Percentiles rank a stretch among this genome's conserved stretches.
Evolutionary conservation across 306 rosid genomes (phyloP).

Genomic region (Prunus mongolica): DNA sequence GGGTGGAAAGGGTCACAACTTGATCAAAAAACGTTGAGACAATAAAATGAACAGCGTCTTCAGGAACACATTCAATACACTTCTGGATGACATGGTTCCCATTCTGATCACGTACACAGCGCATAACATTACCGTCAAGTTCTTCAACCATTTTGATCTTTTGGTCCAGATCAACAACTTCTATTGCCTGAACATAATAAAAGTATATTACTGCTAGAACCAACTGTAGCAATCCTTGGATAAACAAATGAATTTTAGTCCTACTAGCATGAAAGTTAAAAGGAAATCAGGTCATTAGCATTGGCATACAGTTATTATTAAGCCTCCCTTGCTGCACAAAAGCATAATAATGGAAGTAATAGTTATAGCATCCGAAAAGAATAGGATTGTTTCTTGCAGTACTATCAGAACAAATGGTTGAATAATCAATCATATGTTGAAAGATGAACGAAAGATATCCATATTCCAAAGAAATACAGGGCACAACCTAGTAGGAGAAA

Average conservation of each 20-base stretch:
- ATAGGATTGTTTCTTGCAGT: neutral
- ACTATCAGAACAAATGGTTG: neutral
- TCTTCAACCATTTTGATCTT: conserved; percentile 88
- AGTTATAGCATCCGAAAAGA: neutral
- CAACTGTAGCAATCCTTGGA: neutral
- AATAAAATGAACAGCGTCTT: conserved; percentile 68
- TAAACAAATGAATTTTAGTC: neutral
- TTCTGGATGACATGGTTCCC: conserved; percentile 97
- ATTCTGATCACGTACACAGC: conserved; percentile 96
- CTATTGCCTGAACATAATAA: conserved; percentile 63
- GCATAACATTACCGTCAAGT: conserved; percentile 88
- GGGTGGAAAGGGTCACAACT: conserved; percentile 88
- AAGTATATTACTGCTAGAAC: neutral
- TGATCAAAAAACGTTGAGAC: conserved; percentile 84
- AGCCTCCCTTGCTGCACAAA: neutral
- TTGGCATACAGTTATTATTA: neutral
- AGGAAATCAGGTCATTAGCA: neutral
- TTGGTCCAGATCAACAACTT: conserved; percentile 94
- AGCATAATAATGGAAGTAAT: conserved; percentile 2
- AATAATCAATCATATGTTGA: conserved; percentile 5
- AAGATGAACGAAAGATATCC: conserved; percentile 4
- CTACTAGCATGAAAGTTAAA: neutral
- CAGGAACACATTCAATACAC: conserved; percentile 96
- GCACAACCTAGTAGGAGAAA: neutral
- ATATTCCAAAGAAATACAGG: neutral